A percentile compares a stretch with the other conserved stretches of the same genome.
These are phyloP conservation scores for Torrubiella hemipterigena DNA, from an alignment of 2,329 filamentous ascomycete genomes.

Conservation along the genomic window DNA sequence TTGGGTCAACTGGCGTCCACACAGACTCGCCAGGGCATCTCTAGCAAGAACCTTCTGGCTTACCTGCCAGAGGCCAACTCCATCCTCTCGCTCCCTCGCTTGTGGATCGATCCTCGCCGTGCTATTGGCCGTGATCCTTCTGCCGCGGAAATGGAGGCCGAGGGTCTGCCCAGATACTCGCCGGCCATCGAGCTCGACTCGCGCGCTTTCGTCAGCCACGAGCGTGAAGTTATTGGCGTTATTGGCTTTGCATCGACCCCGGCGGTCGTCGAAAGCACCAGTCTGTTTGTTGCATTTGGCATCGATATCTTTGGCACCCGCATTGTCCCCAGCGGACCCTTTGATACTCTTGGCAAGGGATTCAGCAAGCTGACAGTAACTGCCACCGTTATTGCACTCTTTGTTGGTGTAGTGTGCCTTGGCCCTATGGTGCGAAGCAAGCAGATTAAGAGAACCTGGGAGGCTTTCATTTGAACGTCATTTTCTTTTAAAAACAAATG, in stretches of 20 bases:
- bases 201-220: constrained; percentile 67
- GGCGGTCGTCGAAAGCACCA: constrained; percentile 82
- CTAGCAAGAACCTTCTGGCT: constrained; percentile 68
- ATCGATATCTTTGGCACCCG: constrained; percentile 80
- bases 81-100: constrained; percentile 68
- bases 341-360: constrained; percentile 85
- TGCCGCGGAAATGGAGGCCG: constrained; percentile 60
- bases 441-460: constrained; percentile 57
- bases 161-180: constrained; percentile 67
- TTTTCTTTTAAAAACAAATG: not conserved
- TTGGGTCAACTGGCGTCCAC: constrained; percentile 73
- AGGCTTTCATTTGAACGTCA: constrained; percentile 19
- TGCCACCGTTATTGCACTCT: constrained; percentile 70
- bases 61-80: constrained; percentile 62
- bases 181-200: constrained; percentile 77
- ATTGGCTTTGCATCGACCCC: constrained; percentile 61
- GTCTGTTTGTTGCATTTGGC: constrained; percentile 77
- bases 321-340: constrained; percentile 75
- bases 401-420: constrained; percentile 63
- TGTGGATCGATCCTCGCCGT: constrained; percentile 72
- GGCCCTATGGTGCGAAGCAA: constrained; percentile 69
- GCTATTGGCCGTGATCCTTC: constrained; percentile 78
- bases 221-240: constrained; percentile 69
- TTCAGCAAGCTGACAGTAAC: constrained; percentile 87
- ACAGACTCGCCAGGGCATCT: constrained; percentile 85